Evolutionary conservation across 176 grass and related monocot genomes (phyloP), one percentile per base, ranked within the genome.

Genomic region (Oryza nivara): DNA sequence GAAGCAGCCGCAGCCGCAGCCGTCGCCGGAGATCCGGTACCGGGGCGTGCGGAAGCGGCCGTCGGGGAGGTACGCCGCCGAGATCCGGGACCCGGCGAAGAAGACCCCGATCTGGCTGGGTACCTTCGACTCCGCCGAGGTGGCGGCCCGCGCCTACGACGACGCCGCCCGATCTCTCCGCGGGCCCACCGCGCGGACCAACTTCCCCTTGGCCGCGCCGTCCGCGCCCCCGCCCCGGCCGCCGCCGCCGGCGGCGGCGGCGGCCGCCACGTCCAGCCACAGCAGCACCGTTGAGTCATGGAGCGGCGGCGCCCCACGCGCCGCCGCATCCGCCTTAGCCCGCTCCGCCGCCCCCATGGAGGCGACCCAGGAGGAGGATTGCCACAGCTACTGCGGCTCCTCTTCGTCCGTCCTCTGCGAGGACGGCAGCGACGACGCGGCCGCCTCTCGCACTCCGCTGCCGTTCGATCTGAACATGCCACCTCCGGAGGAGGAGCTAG

Each of bases 211-310:
- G 19, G 35, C 78, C 79, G n/a, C 74, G 7, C 10, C 70, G 6
- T 12, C 84, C 20, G 17, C 65, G 19, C 78, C 86, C 28, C 83
- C 72, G 65, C 76, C 3, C 4, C n/a, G 11, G 17, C 48, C 0
- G 30, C 56, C 0, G 30, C 56, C 1, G 13, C 61, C 1, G 19
- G 69, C 0, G 65, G 52, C 6, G 56, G 45, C 40, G 40, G 7
- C 6, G 56, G 56, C 92, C 30, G 90, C 82, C 66, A 89, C 94
- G 10, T 91, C 91, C n/a, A 93, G 94, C 86, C 94, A 86, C 58
- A 97, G 91, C 73, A 97, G 94, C 91, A 97, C 94, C 26, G 91
- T 97, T 12, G 94, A 97, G 60, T 97, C 94, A 46, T 79, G 92
- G 90, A 68, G 90, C 84, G 76, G 87, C 72, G 88, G 90, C 82